phyloP scores from a whole-genome alignment of 1,284 basidiomycete genomes.

The Stygiomarasmius scandens region DNA sequence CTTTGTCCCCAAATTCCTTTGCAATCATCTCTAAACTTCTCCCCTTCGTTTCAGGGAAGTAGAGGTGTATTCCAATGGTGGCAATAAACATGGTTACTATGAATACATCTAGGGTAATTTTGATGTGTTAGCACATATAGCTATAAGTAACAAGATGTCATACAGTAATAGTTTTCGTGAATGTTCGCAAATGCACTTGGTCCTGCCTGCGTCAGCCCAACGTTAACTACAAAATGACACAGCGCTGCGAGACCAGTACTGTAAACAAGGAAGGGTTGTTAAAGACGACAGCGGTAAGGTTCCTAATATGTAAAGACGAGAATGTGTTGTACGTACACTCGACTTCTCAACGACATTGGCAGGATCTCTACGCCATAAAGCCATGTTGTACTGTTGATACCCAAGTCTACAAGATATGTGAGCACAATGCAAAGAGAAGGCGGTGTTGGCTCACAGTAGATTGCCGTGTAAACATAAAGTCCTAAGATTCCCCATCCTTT shows the following conservation, averaged over 20 bases:
- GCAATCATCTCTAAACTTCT: conserved; percentile 21
- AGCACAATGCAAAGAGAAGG: neutral
- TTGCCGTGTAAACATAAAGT: conserved; percentile 22
- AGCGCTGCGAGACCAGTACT: conserved; percentile 19
- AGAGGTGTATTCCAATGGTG: conserved; percentile 13
- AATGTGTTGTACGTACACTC: conserved; percentile 12
- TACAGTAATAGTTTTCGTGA: conserved; percentile 21
- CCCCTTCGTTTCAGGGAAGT: conserved; percentile 22
- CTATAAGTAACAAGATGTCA: too few relatives aligned
- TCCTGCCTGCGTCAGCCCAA: conserved; percentile 20
- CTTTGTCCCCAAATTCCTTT: conserved; percentile 18
- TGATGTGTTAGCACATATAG: too few relatives aligned
- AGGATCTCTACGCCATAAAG: conserved; percentile 22
- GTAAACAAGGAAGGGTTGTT: too few relatives aligned
- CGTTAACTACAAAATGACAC: conserved; percentile 20
- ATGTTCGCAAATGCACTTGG: conserved; percentile 21
- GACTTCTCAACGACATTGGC: conserved; percentile 19
- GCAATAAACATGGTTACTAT: conserved; percentile 16
- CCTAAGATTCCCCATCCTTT: conserved; percentile 21
- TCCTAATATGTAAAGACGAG: too few relatives aligned
- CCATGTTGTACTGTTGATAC: conserved; percentile 23
- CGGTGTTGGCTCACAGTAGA: conserved; percentile 17
- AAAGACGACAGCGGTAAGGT: too few relatives aligned
- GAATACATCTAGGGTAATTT: conserved; percentile 22
- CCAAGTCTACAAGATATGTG: conserved; percentile 7